phyloP scores from a whole-genome alignment of 345 rosid species.

The Lepidium sativum region DNA sequence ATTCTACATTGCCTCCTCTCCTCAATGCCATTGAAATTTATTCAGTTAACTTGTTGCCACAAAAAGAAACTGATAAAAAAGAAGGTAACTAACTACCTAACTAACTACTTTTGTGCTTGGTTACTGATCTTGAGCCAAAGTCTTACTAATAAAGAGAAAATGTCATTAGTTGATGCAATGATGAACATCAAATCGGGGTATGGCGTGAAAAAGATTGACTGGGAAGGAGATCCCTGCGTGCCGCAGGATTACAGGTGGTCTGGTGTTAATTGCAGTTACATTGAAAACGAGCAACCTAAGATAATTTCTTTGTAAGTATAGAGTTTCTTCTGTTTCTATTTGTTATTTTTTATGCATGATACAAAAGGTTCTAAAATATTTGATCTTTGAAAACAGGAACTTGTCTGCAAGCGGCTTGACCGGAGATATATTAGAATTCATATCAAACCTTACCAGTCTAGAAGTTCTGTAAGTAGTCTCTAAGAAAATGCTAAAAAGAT shows the following conservation, averaged over 20 bases:
- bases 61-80: not conserved
- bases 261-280: constrained; percentile 27
- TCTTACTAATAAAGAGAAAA: not conserved
- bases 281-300: not conserved
- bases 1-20: constrained; percentile 26
- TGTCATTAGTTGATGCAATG: constrained; percentile 26
- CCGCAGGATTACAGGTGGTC: constrained; percentile 19
- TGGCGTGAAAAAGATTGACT: constrained; percentile 2
- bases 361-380: not conserved
- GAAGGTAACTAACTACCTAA: not conserved
- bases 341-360: not conserved
- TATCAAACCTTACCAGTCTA: constrained; percentile 34
- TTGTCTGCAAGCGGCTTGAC: constrained; percentile 36
- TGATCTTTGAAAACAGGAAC: constrained; percentile 17
- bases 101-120: not conserved
- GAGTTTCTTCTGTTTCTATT: not conserved
- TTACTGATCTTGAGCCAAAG: not conserved
- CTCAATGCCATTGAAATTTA: constrained; percentile 27
- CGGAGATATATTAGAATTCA: constrained; percentile 28
- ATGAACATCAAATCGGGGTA: constrained; percentile 24
- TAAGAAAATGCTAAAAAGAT: not conserved
- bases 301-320: constrained; percentile 35
- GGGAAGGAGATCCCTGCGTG: constrained; percentile 43
- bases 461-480: constrained; percentile 35
- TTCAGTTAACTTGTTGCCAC: not conserved